phyloP scores from a whole-genome alignment of 768 basidiomycete species.

The Dendrothele bispora region DNA sequence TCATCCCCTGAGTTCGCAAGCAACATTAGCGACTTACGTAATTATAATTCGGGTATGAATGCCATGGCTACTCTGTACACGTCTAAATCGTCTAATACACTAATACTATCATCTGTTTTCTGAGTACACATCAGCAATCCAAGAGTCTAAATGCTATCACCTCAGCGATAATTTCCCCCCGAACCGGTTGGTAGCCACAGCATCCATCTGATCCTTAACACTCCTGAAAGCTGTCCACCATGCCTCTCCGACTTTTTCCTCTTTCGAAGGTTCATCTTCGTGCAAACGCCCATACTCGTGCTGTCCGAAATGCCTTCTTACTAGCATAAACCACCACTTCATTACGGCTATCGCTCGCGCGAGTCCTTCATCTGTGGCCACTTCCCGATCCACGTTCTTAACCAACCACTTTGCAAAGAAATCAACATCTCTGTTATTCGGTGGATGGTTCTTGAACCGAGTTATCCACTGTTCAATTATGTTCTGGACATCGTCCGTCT shows the following conservation, averaged over 20 bases:
- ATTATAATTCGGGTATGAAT: too few relatives aligned
- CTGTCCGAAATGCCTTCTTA: constrained; percentile 62
- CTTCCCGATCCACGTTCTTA: constrained; percentile 57
- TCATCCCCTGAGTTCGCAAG: too few relatives aligned
- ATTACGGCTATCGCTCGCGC: constrained; percentile 70
- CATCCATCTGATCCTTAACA: constrained; percentile 68
- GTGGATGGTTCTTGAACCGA: constrained; percentile 56
- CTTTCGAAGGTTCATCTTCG: constrained; percentile 32
- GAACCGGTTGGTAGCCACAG: constrained; percentile 63
- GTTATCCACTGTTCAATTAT: constrained; percentile 79
- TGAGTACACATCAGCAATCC: too few relatives aligned
- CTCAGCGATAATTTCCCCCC: constrained; percentile 69
- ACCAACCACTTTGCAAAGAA: constrained; percentile 74
- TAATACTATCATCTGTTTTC: too few relatives aligned
- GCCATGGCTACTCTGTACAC: too few relatives aligned
- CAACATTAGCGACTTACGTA: not conserved
- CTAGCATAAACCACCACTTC: constrained; percentile 80
- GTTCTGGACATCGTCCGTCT: constrained; percentile 70
- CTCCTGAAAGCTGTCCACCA: constrained; percentile 85
- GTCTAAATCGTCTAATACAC: too few relatives aligned
- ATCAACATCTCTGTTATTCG: constrained; percentile 72
- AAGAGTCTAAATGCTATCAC: too few relatives aligned
- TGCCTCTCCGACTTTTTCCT: constrained; percentile 51
- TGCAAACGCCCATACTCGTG: constrained; percentile 47
- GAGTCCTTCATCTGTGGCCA: constrained; percentile 58